These are phyloP conservation scores for Beauveria medogensis DNA, from an alignment of 2,329 filamentous ascomycete genomes.

Conservation along the genomic window DNA sequence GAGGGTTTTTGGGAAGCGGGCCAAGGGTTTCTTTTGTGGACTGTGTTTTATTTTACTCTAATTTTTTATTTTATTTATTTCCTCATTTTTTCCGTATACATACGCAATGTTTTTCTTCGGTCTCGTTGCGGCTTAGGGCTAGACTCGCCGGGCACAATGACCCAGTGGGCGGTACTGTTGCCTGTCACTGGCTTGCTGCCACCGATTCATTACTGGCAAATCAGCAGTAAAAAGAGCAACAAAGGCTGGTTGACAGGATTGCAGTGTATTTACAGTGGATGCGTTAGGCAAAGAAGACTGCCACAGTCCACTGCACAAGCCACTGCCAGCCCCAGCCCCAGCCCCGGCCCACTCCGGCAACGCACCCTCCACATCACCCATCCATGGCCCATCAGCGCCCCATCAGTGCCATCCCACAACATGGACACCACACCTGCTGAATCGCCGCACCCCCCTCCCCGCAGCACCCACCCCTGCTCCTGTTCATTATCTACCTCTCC, in stretches of 20 bases:
- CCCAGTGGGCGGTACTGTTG: background rate
- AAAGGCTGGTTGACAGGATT: background rate
- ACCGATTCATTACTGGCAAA: no score
- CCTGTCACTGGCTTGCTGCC: background rate
- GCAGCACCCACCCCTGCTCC: background rate
- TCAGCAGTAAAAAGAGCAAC: no score
- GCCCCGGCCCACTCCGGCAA: slow-evolving; percentile 9
- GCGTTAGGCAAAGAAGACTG: background rate
- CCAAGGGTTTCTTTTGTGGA: background rate
- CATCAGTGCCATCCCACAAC: slow-evolving; percentile 6
- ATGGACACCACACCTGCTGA: background rate
- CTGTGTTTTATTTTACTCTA: background rate
- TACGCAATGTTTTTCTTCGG: background rate
- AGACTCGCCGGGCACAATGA: background rate
- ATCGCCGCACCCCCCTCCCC: background rate
- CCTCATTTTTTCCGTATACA: background rate
- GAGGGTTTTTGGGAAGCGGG: background rate
- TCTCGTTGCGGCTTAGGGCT: background rate
- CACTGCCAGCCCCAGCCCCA: slow-evolving; percentile 4
- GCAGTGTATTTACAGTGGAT: background rate
- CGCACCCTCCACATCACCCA: slow-evolving; percentile 8
- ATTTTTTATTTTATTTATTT: background rate
- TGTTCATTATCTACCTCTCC: background rate
- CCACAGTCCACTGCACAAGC: background rate
- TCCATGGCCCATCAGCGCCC: slow-evolving; percentile 3